Evolutionary conservation across 2,329 filamentous ascomycete species (phyloP).

Genomic region (Exutisphaerella laricina): DNA sequence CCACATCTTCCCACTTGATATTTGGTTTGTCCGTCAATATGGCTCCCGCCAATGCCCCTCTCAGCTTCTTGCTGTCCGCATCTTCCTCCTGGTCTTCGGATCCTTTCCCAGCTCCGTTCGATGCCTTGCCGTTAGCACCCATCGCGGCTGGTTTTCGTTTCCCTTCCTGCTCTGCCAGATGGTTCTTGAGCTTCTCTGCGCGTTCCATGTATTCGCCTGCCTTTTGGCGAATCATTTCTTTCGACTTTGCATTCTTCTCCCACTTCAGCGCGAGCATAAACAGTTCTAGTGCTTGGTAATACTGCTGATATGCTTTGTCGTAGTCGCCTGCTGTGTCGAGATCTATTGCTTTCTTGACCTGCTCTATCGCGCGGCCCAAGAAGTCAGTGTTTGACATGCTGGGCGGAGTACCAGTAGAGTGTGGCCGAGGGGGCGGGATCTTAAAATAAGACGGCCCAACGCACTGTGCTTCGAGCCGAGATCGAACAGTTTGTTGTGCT

Average conservation of each 20-base stretch:
- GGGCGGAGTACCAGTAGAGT: too few relatives aligned
- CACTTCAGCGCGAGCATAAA: slow-evolving; percentile 99
- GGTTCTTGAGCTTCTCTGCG: slow-evolving; percentile 93
- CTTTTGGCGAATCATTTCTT: slow-evolving; percentile 95
- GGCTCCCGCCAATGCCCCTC: slow-evolving; percentile 82
- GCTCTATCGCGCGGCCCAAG: slow-evolving; percentile 89
- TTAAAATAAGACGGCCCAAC: too few relatives aligned
- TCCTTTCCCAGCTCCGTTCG: slow-evolving; percentile 57
- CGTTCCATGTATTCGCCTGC: slow-evolving; percentile 97
- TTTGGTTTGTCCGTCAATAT: slow-evolving; percentile 95
- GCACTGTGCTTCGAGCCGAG: too few relatives aligned
- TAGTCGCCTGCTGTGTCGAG: slow-evolving; percentile 93
- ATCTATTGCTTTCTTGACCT: slow-evolving; percentile 96
- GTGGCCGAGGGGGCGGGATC: too few relatives aligned
- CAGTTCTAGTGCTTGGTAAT: slow-evolving; percentile 92
- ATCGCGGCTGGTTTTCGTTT: slow-evolving; percentile 66
- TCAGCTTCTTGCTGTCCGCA: slow-evolving; percentile 90
- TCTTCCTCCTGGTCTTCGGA: slow-evolving; percentile 62
- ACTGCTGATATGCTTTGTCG: slow-evolving; percentile 91
- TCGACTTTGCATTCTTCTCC: slow-evolving; percentile 97
- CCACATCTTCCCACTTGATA: slow-evolving; percentile 96
- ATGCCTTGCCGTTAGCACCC: slow-evolving; percentile 64
- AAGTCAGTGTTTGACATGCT: slow-evolving; percentile 94
- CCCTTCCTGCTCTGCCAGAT: slow-evolving; percentile 67
- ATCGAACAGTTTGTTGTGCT: too few relatives aligned